These are phyloP conservation scores for Globisporangium cederbergense DNA, from an alignment of 352 stramenopile genomes.

Conservation along the genomic window DNA sequence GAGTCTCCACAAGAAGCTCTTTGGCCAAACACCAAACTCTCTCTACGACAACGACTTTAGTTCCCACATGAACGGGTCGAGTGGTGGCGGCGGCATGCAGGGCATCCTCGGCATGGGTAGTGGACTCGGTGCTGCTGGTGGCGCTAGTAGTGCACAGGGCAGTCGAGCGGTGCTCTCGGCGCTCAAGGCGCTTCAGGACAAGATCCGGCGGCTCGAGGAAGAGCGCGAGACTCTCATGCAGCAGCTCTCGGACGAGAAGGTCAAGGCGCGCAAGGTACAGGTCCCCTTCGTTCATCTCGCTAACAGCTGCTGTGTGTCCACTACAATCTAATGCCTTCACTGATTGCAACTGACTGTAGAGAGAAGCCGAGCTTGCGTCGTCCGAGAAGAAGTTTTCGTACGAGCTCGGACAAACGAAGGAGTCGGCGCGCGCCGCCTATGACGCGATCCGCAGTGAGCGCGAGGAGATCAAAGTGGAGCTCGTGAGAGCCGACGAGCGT, in stretches of 20 bases:
- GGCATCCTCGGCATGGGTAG: conserved; percentile 3
- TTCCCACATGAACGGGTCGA: background rate
- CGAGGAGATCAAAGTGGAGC: conserved; percentile 57
- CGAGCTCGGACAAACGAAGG: conserved; percentile 63
- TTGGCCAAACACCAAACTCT: conserved; percentile 3
- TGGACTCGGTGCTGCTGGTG: background rate
- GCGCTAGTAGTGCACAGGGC: conserved; percentile 27
- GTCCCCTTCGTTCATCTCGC: background rate
- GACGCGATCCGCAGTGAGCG: conserved; percentile 54
- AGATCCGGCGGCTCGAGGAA: conserved; percentile 65
- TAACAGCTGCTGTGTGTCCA: background rate
- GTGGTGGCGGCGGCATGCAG: conserved; percentile 9
- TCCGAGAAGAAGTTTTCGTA: conserved; percentile 67
- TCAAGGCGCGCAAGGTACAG: conserved; percentile 44
- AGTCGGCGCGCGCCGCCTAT: conserved; percentile 61
- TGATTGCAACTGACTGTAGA: conserved; percentile 14
- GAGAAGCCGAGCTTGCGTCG: conserved; percentile 45
- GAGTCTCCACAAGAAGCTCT: conserved; percentile 34
- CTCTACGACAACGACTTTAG: background rate
- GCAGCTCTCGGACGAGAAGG: conserved; percentile 59
- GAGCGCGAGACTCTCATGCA: conserved; percentile 54
- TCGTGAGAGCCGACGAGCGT: conserved; percentile 48
- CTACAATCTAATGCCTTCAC: background rate
- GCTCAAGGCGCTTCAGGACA: conserved; percentile 78
- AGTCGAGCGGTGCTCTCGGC: conserved; percentile 69